Base-by-base conservation (phyloP, 2,329 filamentous ascomycete genomes). In the Corniculantispora saksenae region DNA sequence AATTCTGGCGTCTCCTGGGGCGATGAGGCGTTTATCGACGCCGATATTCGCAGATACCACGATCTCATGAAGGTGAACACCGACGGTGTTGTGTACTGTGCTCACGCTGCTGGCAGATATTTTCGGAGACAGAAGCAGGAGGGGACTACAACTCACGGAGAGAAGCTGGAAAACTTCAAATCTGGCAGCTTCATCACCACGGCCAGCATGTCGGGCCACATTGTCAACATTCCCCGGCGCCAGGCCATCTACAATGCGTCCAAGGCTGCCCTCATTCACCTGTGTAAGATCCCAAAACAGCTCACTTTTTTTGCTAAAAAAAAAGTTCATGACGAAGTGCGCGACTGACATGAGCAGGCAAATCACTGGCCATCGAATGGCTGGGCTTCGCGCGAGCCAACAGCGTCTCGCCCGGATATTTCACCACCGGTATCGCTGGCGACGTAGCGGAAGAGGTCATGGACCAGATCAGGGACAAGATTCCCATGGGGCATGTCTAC, bases 1-100 rank as follows among this genome's bases (percentile, higher is more conserved):
- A 94, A 95, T 74, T 89, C 89, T 17, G 91, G 91, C 60, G 88
- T 93, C 61, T 84, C 88, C 0, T 94, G 90, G 90, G 88, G 84
- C 2, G 82, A 91, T 66, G 89, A 89, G 0, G 75, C 87, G 10
- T 87, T 90, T 73, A 81, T 92, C 43, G 88, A 91, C 67, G 89
- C 88, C 27, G 79, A 85, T 6, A 73, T 89, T 21, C 83, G 87
- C 21, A 85, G 87, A 71, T 91, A 91, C 78, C 83, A 83, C 58
- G 84, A 87, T 67, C 89, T 94, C 47, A 82, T 93, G 69, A 79
- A 82, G 55, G 89, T 90, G 58, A 91, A 95, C 75, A 78, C 94
- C 17, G 90, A 92, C 75, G 89, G 90, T 59, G 90, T 90, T 47
- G 93, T 91, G 78, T 94, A 91, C 83, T 92, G 88, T 73, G 91